Evolutionary conservation across 257 asterid species (phyloP), one percentile per base, ranked within the genome.

Genomic region (Penstemon newberryi): DNA sequence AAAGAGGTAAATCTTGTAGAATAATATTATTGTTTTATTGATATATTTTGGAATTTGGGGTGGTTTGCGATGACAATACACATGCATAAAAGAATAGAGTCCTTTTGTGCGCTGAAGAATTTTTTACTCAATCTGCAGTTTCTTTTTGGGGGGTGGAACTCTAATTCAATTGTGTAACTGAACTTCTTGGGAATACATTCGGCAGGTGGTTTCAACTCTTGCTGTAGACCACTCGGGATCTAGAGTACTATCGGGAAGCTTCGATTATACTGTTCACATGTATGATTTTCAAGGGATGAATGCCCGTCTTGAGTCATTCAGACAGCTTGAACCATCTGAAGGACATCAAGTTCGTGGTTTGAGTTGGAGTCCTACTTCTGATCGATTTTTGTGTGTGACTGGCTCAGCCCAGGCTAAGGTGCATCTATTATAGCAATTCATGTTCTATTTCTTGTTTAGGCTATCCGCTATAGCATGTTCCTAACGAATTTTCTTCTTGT

Each of bases 381-480:
- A 89, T 79, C 86, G 88, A 5, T 93, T 93, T 83, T 81, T 93
- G 78, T 93, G 99, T 66, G 96, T 93, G 63, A 90, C 96, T 68
- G 99, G 99, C 65, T 93, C 99, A 63, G 99, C 97, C 71, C 99
- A 93, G 81, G 96, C 97, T 73, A 93, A 93, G 96, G 99, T 90
- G 60, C 73, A 56, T 67, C 61, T 67, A 46, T 5, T 18, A 52
- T 52, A 63, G 68, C 57, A 56, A 5, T 56, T 59, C 56, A 62
- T 58, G 58, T 52, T 59, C 60, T 56, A 15, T 45, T 53, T 63
- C 70, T 59, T 19, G 55, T 73, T 59, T 65, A 63, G 60, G 5
- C 59, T 56, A n/a, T n/a, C n/a, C n/a, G n/a, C n/a, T n/a, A 50
- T 69, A 19, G 7, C 42, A 25, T 54, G 8, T 37, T 67, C 51